A percentile compares a stretch with the other conserved stretches of the same genome.
Conservation (phyloP, 352 stramenopile species). For the Elongisporangium undulatum region DNA sequence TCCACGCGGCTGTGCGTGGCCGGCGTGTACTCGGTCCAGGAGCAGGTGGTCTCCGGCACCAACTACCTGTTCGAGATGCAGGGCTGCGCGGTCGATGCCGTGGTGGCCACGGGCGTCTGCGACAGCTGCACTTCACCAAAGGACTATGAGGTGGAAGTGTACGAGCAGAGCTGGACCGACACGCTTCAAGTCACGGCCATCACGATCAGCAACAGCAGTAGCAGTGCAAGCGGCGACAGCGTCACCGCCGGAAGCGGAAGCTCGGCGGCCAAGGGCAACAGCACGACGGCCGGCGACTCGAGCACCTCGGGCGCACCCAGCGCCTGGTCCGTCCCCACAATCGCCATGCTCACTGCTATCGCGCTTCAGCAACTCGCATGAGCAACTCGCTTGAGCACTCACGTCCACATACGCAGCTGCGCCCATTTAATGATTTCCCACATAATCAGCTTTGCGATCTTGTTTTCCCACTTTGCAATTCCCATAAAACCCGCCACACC, state of each 20-base stretch:
- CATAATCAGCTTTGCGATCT: neutral
- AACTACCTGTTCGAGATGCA: slow-evolving; percentile 40
- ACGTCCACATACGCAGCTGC: neutral
- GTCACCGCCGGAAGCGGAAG: neutral
- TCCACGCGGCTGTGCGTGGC: slow-evolving; percentile 16
- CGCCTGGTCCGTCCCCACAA: neutral
- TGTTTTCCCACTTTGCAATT: neutral
- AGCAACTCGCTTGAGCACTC: neutral
- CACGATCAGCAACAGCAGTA: slow-evolving; percentile 5
- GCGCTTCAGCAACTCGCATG: neutral
- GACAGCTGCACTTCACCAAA: slow-evolving; percentile 8
- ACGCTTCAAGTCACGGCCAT: slow-evolving; percentile 23
- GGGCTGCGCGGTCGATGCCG: slow-evolving; percentile 14
- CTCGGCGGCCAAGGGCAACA: neutral
- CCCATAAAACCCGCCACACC: neutral
- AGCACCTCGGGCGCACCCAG: neutral
- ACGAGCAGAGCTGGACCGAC: slow-evolving; percentile 25
- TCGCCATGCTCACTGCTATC: neutral
- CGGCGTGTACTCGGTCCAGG: slow-evolving; percentile 20
- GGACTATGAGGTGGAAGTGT: slow-evolving; percentile 22
- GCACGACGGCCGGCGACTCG: neutral
- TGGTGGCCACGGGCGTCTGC: neutral
- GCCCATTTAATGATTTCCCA: neutral
- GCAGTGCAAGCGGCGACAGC: neutral
- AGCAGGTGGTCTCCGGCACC: slow-evolving; percentile 32